Conservation (phyloP, 2,329 filamentous ascomycete species). For the Leptographium radiaticola region DNA sequence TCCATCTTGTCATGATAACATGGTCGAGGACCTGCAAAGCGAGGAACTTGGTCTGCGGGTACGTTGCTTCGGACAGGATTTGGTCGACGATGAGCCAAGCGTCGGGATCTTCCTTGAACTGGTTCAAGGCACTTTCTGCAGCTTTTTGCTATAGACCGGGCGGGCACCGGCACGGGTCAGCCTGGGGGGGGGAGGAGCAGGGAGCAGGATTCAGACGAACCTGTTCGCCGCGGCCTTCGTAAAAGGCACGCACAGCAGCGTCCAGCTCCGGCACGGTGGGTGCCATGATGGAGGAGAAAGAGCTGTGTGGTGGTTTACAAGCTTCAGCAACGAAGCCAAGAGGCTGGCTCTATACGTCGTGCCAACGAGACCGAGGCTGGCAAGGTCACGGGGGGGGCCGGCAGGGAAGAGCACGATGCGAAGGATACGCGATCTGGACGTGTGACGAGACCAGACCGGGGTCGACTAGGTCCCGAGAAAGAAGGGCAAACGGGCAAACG, state of each 20-base stretch:
- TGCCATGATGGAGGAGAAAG: conserved; percentile 36
- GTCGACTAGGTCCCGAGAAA: not conserved
- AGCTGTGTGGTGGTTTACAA: not conserved
- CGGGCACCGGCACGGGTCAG: conserved; percentile 25
- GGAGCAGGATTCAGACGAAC: conserved; percentile 36
- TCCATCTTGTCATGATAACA: conserved; percentile 99
- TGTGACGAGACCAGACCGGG: not conserved
- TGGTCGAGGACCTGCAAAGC: conserved; percentile 93
- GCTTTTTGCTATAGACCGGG: conserved; percentile 66
- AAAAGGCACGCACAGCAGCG: conserved; percentile 90
- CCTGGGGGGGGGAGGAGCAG: conserved; percentile 7
- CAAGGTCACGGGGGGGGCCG: not conserved
- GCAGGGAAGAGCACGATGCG: not conserved
- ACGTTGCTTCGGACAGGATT: conserved; percentile 84
- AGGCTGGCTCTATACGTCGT: not conserved
- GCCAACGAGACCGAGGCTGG: not conserved
- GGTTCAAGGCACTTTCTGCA: conserved; percentile 84
- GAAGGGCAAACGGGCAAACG: no score
- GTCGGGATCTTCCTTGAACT: conserved; percentile 99
- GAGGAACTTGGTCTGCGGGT: conserved; percentile 94
- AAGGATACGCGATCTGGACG: not conserved
- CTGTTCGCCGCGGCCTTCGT: conserved; percentile 88
- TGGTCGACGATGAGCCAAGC: conserved; percentile 96
- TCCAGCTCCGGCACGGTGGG: conserved; percentile 87
- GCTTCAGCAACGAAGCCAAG: not conserved